Base-by-base conservation (phyloP, 2,329 filamentous ascomycete species). In the Aspergillus ibericus region DNA sequence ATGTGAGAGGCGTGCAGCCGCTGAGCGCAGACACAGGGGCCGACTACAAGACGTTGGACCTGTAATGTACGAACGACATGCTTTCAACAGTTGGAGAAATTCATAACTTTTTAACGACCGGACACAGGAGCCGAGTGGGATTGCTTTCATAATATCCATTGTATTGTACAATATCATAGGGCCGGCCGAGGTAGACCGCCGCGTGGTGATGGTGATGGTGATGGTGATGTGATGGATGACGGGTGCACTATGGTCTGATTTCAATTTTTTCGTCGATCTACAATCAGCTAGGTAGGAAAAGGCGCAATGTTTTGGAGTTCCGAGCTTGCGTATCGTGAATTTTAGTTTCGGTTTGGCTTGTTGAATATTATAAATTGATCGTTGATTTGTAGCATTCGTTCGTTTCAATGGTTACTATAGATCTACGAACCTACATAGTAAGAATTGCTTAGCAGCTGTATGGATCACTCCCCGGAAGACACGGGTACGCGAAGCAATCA, bases 11-110 rank as follows among this genome's bases (percentile, higher is more conserved):
- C 42, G 67, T 70, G 15, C 75, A 77, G 54, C 77, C 77, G n/a
- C 65, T 77, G 66, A 78, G 76, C 46, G 71, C 72, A 4, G 72
- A 75, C 48, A 61, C 65, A n/a, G 76, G 73, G 38, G 71, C 71
- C 32, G 76, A 78, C 56, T 78, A 72, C 67, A 78, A 77, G 61
- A 70, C 70, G 34, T 70, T 77, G 59, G 77, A 79, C 40, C 68
- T 79, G 65, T 79, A 72, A 73, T 56, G 38, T 46, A 54, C 59
- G 59, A 34, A 40, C n/a, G 34, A 35, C 35, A 36, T 32, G 34
- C 38, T 42, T 42, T 15, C 16, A 8, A 35, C 35, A 29, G 27
- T 46, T 48, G 36, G 49, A 53, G 25, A 59, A 18, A 46, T 34
- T 42, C 16, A 25, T 40, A 29, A 16, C 16, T 35, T 40, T n/a